Evolutionary conservation across 1,284 basidiomycete species (phyloP).

Genomic region (Puccinia novopanici): DNA sequence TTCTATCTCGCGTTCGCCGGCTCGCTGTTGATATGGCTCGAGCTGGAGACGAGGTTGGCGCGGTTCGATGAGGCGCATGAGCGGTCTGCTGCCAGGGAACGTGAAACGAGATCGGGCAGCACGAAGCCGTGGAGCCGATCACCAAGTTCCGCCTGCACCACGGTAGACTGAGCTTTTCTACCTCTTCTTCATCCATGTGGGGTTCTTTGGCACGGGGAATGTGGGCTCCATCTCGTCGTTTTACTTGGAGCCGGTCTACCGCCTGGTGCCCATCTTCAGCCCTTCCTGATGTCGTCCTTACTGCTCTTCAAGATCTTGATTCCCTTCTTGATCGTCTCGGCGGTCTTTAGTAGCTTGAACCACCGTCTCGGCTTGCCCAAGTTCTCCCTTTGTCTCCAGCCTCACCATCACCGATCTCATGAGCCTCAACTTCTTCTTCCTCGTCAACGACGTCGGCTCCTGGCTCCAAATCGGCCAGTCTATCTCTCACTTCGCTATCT

Average conservation of each 20-base stretch:
- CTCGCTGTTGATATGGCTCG: constrained; percentile 71
- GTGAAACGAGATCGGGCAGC: neutral
- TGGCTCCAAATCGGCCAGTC: constrained; percentile 89
- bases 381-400: constrained; percentile 45
- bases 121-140: neutral
- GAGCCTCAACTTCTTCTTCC: constrained; percentile 80
- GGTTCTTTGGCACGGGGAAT: constrained; percentile 84
- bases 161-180: constrained; percentile 77
- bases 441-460: constrained; percentile 78
- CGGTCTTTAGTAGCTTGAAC: constrained; percentile 69
- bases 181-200: constrained; percentile 81
- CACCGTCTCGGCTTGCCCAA: constrained; percentile 32
- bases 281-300: constrained; percentile 77
- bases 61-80: neutral
- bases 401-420: constrained; percentile 63
- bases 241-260: constrained; percentile 84
- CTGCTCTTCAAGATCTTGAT: constrained; percentile 75
- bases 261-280: constrained; percentile 80
- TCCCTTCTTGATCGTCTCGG: constrained; percentile 75
- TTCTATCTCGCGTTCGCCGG: constrained; percentile 73
- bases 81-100: neutral
- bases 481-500: constrained; percentile 83
- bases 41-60: constrained; percentile 65
- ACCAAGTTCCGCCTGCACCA: constrained; percentile 66
- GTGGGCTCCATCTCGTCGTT: constrained; percentile 66